A percentile compares a stretch with the other conserved stretches of the same genome.
Evolutionary conservation across 257 asterid genomes (phyloP).

Genomic region (Paraleonurus japonicus): DNA sequence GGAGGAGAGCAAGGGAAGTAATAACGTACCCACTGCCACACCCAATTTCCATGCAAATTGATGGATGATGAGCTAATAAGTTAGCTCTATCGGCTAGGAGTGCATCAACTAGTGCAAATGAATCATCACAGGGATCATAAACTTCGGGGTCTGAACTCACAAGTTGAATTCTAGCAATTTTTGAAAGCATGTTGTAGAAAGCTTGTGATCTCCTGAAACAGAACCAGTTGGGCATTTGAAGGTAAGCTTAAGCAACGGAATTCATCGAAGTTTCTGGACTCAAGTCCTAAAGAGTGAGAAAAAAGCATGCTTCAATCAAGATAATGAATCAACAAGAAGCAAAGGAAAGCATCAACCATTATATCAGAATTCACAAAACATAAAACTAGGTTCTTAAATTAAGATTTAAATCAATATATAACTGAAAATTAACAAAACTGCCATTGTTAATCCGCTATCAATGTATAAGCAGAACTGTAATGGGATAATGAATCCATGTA

Average conservation of each 20-base stretch:
- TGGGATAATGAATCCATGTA: too few relatives aligned
- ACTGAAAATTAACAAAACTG: not conserved
- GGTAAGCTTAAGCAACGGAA: not conserved
- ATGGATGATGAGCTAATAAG: constrained; percentile 64
- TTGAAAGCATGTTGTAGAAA: constrained; percentile 39
- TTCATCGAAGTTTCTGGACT: not conserved
- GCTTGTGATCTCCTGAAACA: constrained; percentile 16
- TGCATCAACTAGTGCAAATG: constrained; percentile 88
- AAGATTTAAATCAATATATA: not conserved
- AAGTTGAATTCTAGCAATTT: constrained; percentile 67
- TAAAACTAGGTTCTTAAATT: not conserved
- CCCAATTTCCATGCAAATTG: constrained; percentile 87
- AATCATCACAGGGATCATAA: constrained; percentile 95
- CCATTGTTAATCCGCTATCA: not conserved
- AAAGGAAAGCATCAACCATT: not conserved
- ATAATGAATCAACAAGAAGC: not conserved
- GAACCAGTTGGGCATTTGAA: not conserved
- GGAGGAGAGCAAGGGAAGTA: constrained; percentile 84
- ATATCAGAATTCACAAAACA: not conserved
- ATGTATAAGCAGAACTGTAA: not conserved
- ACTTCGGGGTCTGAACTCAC: constrained; percentile 92
- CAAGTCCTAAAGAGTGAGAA: not conserved
- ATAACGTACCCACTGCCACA: constrained; percentile 91
- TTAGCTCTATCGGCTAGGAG: constrained; percentile 79
- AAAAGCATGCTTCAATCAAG: not conserved